Evolutionary conservation across 2,329 filamentous ascomycete species (phyloP).

Genomic region (Decorospora gaudefroyi): DNA sequence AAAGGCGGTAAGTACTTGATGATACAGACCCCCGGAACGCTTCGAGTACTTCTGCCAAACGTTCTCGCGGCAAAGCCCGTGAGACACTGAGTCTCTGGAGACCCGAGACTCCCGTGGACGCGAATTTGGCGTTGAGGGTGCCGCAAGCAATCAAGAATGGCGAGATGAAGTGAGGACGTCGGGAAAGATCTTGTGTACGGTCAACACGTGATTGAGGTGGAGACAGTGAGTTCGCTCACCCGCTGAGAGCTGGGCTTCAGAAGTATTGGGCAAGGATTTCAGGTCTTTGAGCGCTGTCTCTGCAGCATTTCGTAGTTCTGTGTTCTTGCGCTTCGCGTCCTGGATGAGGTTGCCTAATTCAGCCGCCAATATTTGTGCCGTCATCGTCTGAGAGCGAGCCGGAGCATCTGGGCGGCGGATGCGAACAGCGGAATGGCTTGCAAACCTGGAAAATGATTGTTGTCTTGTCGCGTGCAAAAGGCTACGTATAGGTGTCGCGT

Average conservation of each 20-base stretch:
- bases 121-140: slow-evolving; percentile 88
- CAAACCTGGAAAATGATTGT: slow-evolving; percentile 5
- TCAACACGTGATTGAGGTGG: slow-evolving; percentile 4
- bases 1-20: slow-evolving; percentile 60
- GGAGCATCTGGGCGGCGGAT: slow-evolving; percentile 30
- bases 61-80: slow-evolving; percentile 74
- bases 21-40: slow-evolving; percentile 81
- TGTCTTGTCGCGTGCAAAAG: slow-evolving; percentile 22
- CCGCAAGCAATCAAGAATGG: slow-evolving; percentile 93
- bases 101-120: slow-evolving; percentile 82
- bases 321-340: slow-evolving; percentile 93
- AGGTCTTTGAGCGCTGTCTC: slow-evolving; percentile 93
- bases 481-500: slow-evolving; percentile 22
- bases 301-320: slow-evolving; percentile 85
- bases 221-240: slow-evolving; percentile 53
- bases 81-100: slow-evolving; percentile 86
- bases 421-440: slow-evolving; percentile 13
- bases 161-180: slow-evolving; percentile 81
- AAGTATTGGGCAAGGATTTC: slow-evolving; percentile 72
- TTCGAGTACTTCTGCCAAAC: slow-evolving; percentile 83
- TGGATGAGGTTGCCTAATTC: slow-evolving; percentile 90
- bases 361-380: slow-evolving; percentile 82
- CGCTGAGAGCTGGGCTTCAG: slow-evolving; percentile 74
- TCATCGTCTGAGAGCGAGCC: slow-evolving; percentile 64
- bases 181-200: slow-evolving; percentile 70